A percentile compares a stretch with the other conserved stretches of the same genome.
Evolutionary conservation across 306 rosid species (phyloP).

Genomic region (Prunus mira): DNA sequence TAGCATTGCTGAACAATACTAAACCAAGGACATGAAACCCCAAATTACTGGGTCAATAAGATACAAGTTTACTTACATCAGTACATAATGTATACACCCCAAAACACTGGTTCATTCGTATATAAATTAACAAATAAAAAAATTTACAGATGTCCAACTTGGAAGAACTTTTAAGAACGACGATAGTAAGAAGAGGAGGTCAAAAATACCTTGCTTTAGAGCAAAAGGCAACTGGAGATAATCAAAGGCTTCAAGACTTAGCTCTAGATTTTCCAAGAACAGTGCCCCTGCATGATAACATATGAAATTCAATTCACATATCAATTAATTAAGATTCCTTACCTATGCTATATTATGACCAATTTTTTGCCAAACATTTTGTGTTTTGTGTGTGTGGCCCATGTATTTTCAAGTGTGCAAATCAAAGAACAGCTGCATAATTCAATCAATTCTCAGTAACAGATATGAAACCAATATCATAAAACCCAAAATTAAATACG

Average conservation of each 20-base stretch:
- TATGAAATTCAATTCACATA: background rate
- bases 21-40: background rate
- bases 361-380: background rate
- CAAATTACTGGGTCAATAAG: background rate
- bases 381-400: background rate
- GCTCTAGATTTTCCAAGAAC: constrained; percentile 87
- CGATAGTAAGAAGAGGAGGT: constrained; percentile 1
- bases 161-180: background rate
- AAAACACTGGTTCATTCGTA: background rate
- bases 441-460: background rate
- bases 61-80: background rate
- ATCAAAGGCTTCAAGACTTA: constrained; percentile 90
- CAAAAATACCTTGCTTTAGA: constrained; percentile 66
- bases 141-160: background rate
- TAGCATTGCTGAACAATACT: background rate
- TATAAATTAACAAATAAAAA: background rate
- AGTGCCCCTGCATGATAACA: constrained; percentile 61
- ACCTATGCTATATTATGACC: background rate
- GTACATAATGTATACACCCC: background rate
- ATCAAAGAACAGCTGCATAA: background rate
- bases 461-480: background rate
- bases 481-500: background rate
- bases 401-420: background rate
- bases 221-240: constrained; percentile 94
- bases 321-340: background rate